These are phyloP conservation scores for Tagetes erecta DNA, from an alignment of 129 eudicot species.

Conservation along the genomic window DNA sequence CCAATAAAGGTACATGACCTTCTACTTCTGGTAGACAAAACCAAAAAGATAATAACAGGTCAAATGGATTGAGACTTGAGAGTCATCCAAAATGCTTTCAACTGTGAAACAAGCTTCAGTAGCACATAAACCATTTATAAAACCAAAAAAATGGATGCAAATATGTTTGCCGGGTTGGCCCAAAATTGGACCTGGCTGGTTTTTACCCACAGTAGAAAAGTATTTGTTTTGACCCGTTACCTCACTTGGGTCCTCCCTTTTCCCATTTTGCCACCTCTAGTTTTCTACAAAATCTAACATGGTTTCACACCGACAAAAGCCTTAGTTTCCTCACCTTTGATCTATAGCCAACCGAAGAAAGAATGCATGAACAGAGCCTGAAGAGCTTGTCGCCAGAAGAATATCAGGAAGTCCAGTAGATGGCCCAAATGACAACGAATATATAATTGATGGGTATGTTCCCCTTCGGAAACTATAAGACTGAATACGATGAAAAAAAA, in stretches of 20 bases:
- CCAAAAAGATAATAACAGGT: background rate
- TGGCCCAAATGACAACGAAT: constrained; percentile 84
- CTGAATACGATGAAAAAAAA: constrained; percentile 42
- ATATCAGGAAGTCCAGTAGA: constrained; percentile 76
- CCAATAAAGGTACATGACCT: constrained; percentile 69
- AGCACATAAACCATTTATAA: background rate
- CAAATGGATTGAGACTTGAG: background rate
- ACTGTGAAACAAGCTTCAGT: constrained; percentile 9
- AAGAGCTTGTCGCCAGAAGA: constrained; percentile 87
- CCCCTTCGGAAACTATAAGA: constrained; percentile 95
- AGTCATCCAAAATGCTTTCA: background rate
- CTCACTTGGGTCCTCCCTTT: background rate
- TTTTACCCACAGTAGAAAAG: background rate
- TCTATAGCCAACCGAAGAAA: constrained; percentile 54
- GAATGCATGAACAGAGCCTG: constrained; percentile 85
- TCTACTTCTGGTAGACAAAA: constrained; percentile 49
- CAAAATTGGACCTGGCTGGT: background rate
- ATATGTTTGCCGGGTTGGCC: background rate
- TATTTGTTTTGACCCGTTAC: background rate
- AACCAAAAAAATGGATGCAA: background rate
- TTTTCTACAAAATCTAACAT: background rate
- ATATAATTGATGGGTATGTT: constrained; percentile 78
- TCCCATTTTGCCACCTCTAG: background rate
- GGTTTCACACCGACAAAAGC: constrained; percentile 3
- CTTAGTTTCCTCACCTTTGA: constrained; percentile 58